Evolutionary conservation across 225 moss, liverwort and hornwort genomes (phyloP).

Genomic region (Anthoceros angustus): DNA sequence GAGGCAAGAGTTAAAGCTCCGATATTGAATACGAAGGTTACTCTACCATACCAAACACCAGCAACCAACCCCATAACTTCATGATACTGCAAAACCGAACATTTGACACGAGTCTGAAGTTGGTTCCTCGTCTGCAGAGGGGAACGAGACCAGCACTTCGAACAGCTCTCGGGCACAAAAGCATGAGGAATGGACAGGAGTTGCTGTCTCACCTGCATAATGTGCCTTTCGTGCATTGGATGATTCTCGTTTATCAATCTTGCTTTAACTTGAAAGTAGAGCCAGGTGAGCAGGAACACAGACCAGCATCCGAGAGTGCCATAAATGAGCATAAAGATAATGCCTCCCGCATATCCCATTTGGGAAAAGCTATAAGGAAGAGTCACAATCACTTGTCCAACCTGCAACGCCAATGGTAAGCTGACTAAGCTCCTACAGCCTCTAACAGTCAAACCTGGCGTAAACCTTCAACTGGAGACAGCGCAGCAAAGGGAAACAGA

Average conservation of each 20-base stretch:
- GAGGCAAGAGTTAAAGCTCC: constrained; percentile 37
- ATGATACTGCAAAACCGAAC: constrained; percentile 43
- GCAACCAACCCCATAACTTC: constrained; percentile 48
- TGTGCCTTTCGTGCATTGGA: constrained; percentile 19
- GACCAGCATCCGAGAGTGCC: constrained; percentile 36
- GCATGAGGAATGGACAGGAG: background rate
- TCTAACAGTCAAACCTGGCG: background rate
- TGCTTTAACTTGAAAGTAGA: constrained; percentile 40
- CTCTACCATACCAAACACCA: constrained; percentile 23
- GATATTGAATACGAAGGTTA: constrained; percentile 49
- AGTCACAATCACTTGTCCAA: constrained; percentile 26
- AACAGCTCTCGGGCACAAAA: background rate
- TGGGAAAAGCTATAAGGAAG: constrained; percentile 39
- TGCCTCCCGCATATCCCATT: constrained; percentile 35
- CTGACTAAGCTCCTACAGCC: background rate
- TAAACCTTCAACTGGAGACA: background rate
- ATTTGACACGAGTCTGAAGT: background rate
- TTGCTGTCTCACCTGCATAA: constrained; percentile 29
- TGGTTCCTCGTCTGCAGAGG: background rate
- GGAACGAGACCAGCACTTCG: background rate
- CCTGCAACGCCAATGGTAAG: constrained; percentile 10
- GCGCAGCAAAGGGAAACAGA: background rate
- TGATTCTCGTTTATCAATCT: constrained; percentile 16
- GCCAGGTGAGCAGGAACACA: constrained; percentile 42
- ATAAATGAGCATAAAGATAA: constrained; percentile 15